Conservation (phyloP, 305 asterid species). For the Solanum aculeatissimum region DNA sequence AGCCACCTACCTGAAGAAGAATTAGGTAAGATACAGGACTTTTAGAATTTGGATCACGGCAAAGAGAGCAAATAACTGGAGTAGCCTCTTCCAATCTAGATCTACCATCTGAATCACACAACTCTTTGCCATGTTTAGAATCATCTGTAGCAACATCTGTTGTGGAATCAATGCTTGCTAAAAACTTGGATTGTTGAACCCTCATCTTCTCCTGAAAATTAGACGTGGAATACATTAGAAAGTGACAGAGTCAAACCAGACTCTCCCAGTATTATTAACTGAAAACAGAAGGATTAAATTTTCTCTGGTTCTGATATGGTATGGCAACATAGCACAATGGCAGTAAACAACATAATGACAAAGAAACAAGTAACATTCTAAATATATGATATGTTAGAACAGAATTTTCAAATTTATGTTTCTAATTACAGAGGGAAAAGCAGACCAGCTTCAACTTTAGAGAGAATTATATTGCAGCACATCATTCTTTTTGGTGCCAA, state of each 20-base stretch:
- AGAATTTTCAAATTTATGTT: neutral
- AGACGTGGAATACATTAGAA: neutral
- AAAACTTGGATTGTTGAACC: slow-evolving; percentile 83
- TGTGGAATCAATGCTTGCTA: slow-evolving; percentile 55
- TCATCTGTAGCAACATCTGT: slow-evolving; percentile 51
- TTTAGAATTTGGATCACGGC: slow-evolving; percentile 70
- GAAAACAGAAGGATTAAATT: neutral
- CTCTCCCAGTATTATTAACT: neutral
- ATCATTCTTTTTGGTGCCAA: neutral
- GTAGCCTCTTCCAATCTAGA: slow-evolving; percentile 38
- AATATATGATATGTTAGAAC: neutral
- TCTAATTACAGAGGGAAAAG: neutral
- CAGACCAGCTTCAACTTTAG: neutral
- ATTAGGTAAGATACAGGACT: slow-evolving; percentile 71
- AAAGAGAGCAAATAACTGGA: slow-evolving; percentile 79
- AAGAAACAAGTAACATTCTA: neutral
- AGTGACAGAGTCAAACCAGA: neutral
- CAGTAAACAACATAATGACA: neutral
- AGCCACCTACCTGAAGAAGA: slow-evolving; percentile 77
- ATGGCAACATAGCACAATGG: neutral
- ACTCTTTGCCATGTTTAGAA: slow-evolving; percentile 36
- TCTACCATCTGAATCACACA: slow-evolving; percentile 24
- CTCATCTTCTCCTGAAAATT: slow-evolving; percentile 76
- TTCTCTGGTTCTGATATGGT: neutral
- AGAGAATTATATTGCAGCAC: neutral